These are phyloP conservation scores for Blastomyces parvus DNA, from an alignment of 2,329 filamentous ascomycete species.

Conservation along the genomic window DNA sequence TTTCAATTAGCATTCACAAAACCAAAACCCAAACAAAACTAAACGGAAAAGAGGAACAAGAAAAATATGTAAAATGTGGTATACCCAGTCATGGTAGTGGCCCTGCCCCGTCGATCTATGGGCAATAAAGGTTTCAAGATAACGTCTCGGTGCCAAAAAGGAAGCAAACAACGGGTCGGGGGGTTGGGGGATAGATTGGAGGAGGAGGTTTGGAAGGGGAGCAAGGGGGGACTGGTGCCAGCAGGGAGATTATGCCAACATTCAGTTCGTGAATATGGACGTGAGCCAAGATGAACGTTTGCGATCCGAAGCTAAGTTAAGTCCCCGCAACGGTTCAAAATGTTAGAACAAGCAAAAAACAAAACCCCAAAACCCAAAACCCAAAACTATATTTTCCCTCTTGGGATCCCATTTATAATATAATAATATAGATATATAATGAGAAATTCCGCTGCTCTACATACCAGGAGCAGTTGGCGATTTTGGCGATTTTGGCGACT, in stretches of 20 bases:
- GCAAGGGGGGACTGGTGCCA: neutral
- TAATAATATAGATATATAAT: neutral
- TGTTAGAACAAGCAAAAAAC: neutral
- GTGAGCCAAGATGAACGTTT: conserved; percentile 19
- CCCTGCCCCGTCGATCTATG: neutral
- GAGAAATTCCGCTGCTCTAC: conserved; percentile 10
- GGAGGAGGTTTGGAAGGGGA: neutral
- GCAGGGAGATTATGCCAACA: neutral
- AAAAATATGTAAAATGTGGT: neutral
- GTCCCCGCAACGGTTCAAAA: neutral
- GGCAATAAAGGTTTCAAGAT: neutral
- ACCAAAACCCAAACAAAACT: neutral
- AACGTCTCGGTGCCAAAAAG: neutral
- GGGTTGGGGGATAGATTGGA: neutral
- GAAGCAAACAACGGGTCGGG: neutral
- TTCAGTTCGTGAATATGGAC: conserved; percentile 21
- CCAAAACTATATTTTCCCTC: neutral
- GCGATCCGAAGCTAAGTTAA: conserved; percentile 12
- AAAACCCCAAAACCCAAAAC: neutral
- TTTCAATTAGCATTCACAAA: conserved; percentile 3
- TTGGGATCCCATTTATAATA: neutral
- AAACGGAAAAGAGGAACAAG: neutral
- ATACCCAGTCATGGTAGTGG: neutral
- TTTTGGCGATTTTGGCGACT: neutral
- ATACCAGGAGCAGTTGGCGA: conserved; percentile 14